Base-by-base conservation (phyloP, 192 early-diverging fungal genomes). In the Gaertneriomyces semiglobifer region DNA sequence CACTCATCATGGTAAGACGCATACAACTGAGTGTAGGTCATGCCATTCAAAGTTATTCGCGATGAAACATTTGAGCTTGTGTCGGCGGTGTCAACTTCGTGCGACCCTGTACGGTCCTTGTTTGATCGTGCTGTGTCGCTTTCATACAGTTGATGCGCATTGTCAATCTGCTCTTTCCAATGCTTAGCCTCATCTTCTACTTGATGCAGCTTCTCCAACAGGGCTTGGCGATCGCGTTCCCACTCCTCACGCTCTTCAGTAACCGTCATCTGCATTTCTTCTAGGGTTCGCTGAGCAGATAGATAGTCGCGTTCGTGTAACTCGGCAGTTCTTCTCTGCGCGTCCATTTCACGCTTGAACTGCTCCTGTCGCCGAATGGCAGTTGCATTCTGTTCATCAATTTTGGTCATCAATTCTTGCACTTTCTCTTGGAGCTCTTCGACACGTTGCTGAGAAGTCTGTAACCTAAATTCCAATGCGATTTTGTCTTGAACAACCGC, bases 291-390 rank as follows among this genome's bases (percentile, higher is more conserved):
- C 44, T 64, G 69, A 14, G 14, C 44, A 46, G 72, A 66, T n/a
- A 65, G 50, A 18, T 25, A 19, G 19, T 69, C 69, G 47, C 60
- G 47, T 42, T 74, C 46, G 44, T 80, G 88, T 44, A 89, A 78
- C 9, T 76, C 81, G 19, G 80, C 79, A 39, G 89, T 76, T 54
- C 80, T 78, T 56, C 80, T 82, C 67, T 89, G 89, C 4, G 82
- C 77, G 10, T 76, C 79, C 83, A 89, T 88, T 56, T 90, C 89
- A 60, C 70, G 77, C 25, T 79, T 73, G 74, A 88, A 90, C 60
- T 83, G 75, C 56, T 82, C 79, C 47, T 33, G 25, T 88, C 81
- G 7, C 77, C 60, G 7, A 58, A 60, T 38, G 77, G 63, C 7
- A 73, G 40, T 11, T 61, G 60, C 44, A 65, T 57, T 57, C 74